Base-by-base conservation (phyloP, 1,139 yeast species). In the Oligophagozyma castellii region DNA sequence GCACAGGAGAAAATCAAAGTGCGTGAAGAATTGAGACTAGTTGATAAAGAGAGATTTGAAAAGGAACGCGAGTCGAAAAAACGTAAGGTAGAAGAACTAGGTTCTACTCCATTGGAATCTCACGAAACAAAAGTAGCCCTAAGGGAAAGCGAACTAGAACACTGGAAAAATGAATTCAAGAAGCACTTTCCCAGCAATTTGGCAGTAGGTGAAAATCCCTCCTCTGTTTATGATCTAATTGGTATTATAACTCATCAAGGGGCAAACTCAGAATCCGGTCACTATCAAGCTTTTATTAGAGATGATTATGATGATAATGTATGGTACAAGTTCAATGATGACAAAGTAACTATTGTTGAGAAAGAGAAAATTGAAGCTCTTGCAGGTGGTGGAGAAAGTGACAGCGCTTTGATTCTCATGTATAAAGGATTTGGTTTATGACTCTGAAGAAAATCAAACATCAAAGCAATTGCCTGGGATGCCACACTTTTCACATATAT, bases 311-410 rank as follows among this genome's bases (percentile, higher is more conserved):
- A 76, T 48, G 83, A 79, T 23, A 71, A 75, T 25, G 67, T 65
- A 42, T 89, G 99, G 99, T 89, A 81, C 76, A 77, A 75, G 50
- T 92, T 83, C 58, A 84, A 89, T 52, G 99, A 89, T 53, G 94
- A 86, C 55, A 77, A 78, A 51, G 94, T 92, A n/a, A 61, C 73
- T 6, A 59, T 66, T 23, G 84, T 86, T 11, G 69, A 65, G 35
- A 79, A 72, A 48, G 92, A 83, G 31, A 81, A 71, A 50, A 72
- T 89, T 37, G 95, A 83, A 51, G 58, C 69, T 32, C 65, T 92
- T 39, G 80, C 95, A 5, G 99, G 98, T 27, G 99, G 99, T 29
- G 95, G 98, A 36, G 98, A 92, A 59, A 75, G 93, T 44, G 98
- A 89, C 56, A 74, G 93, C 46, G 98, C 98, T 2, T 69, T 92